These are phyloP conservation scores for Aspergillus melleus DNA, from an alignment of 2,329 filamentous ascomycete genomes.

Conservation along the genomic window DNA sequence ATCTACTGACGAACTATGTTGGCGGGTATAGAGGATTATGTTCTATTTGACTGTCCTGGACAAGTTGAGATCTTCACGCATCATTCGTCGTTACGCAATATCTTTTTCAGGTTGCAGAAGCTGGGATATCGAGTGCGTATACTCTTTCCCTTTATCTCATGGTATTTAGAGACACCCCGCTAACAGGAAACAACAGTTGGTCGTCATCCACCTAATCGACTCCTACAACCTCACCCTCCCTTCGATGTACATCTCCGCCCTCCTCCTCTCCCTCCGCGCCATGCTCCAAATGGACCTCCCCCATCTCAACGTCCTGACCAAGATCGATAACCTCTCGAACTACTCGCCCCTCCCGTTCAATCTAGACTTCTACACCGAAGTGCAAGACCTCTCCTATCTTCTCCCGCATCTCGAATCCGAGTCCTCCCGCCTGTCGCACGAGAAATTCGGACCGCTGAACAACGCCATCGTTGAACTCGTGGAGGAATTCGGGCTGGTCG, in stretches of 20 bases:
- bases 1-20: constrained; percentile 8
- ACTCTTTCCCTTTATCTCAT: constrained; percentile 4
- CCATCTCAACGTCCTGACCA: constrained; percentile 92
- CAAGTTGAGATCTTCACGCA: constrained; percentile 98
- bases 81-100: constrained; percentile 85
- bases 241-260: constrained; percentile 90
- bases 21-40: constrained; percentile 68
- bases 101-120: constrained; percentile 89
- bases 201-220: constrained; percentile 90
- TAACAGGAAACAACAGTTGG: constrained; percentile 61
- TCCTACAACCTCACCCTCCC: constrained; percentile 91
- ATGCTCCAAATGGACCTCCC: constrained; percentile 99
- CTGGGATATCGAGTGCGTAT: constrained; percentile 79
- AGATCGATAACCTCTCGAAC: constrained; percentile 88
- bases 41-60: constrained; percentile 94
- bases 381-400: constrained; percentile 85
- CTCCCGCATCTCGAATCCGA: constrained; percentile 79
- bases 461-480: constrained; percentile 83
- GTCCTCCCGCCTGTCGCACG: constrained; percentile 65
- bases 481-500: constrained; percentile 84
- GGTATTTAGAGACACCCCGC: background rate
- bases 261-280: constrained; percentile 87
- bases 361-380: constrained; percentile 95
- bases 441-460: constrained; percentile 83
- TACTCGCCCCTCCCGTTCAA: constrained; percentile 91